Base-by-base conservation (phyloP, 768 basidiomycete species). In the Lepiota subincarnata region DNA sequence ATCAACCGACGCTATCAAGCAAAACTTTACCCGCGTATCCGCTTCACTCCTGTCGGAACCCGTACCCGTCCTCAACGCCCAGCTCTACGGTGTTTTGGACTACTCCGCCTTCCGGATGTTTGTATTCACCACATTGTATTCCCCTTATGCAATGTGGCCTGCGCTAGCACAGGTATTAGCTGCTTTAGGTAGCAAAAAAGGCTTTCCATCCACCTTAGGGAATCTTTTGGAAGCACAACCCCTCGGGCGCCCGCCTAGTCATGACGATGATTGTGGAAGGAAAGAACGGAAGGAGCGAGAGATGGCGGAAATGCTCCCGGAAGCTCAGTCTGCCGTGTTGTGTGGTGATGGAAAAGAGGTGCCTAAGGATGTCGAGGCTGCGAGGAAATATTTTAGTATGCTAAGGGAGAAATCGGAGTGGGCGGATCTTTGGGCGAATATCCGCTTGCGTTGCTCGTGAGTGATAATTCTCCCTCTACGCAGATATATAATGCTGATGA, bases 301-400 rank as follows among this genome's bases (percentile, higher is more conserved):
- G 14, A 28, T 53, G 22, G 55, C 52, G 10, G n/a, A 16, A 4
- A 37, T 56, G 3, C 34, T 36, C 18, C 44, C 35, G 8, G 68
- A 70, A 18, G 61, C 63, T 14, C 37, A 36, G 31, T 40, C 48
- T 0, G 64, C 68, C 0, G 63, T 74, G 26, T 6, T 60, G 4
- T 74, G 73, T 54, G 70, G 70, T 44, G 74, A 75, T 50, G 73
- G 72, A 3, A 59, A 62, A 24, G 42, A 62, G 4, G 59, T 74
- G 1, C 66, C 70, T 1, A 49, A 50, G 2, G 55, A 62, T 31
- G 52, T 73, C 4, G 57, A 63, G 18, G 65, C 66, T 12, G 53
- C 67, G 8, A 56, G 69, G 40, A 50, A 64, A n/a, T 69, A 67
- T 50, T 67, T 63, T 22, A 47, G 63, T 1, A 51, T 63, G 24